Conservation (phyloP, 208 protist species). For the Sergeia podlipaevii region DNA sequence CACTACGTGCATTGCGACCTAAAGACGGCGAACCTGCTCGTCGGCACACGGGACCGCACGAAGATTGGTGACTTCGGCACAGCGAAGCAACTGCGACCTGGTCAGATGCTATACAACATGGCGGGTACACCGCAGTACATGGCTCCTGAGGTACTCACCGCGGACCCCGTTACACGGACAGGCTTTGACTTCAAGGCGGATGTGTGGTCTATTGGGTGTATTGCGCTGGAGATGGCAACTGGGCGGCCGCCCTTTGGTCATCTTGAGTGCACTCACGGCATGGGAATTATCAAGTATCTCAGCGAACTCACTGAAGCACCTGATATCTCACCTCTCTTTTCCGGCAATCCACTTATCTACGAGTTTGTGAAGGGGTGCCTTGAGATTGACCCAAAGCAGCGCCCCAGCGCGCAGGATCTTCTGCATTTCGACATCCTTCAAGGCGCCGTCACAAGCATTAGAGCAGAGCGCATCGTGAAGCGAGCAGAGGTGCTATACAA, state of each 20-base stretch:
- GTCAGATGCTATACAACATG: slow-evolving; percentile 74
- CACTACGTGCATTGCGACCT: slow-evolving; percentile 89
- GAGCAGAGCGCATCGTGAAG: slow-evolving; percentile 52
- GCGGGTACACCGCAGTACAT: slow-evolving; percentile 91
- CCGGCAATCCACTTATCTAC: slow-evolving; percentile 61
- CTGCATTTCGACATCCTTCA: slow-evolving; percentile 69
- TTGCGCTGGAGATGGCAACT: slow-evolving; percentile 87
- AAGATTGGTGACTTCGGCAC: slow-evolving; percentile 96
- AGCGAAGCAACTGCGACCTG: slow-evolving; percentile 68
- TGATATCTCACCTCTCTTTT: slow-evolving; percentile 69
- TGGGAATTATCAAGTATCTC: slow-evolving; percentile 85
- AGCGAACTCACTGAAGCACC: slow-evolving; percentile 69
- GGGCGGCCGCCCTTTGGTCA: slow-evolving; percentile 72
- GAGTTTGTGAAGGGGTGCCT: slow-evolving; percentile 78
- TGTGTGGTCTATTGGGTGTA: slow-evolving; percentile 89
- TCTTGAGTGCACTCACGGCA: slow-evolving; percentile 58
- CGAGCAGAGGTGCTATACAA: slow-evolving; percentile 72
- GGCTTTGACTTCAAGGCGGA: slow-evolving; percentile 89
- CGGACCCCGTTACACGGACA: slow-evolving; percentile 33
- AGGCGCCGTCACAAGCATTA: slow-evolving; percentile 38
- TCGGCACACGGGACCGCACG: slow-evolving; percentile 65
- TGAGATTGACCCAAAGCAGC: slow-evolving; percentile 56
- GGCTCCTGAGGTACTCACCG: slow-evolving; percentile 87
- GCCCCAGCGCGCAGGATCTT: slow-evolving; percentile 70
- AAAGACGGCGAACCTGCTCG: slow-evolving; percentile 89